Base-by-base conservation (phyloP, 495 filamentous ascomycete genomes). In the Talaromyces wortmannii region DNA sequence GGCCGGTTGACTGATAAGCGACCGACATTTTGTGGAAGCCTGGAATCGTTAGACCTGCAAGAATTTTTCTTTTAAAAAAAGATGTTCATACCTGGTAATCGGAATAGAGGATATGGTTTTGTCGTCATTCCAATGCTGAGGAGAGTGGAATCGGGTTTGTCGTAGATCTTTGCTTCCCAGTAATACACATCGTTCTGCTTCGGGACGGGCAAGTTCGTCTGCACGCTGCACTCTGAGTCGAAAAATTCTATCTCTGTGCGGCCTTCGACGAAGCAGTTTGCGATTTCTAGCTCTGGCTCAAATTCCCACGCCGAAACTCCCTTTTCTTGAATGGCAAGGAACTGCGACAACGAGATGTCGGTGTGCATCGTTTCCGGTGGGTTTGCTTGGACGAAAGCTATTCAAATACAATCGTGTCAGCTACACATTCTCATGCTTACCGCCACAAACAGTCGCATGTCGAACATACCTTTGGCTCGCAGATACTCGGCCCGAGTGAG, bases 101-200 rank as follows among this genome's bases (percentile, higher is more conserved):
- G 75, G 67, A 97, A 98, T 42, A 97, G 74, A 16, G 94, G 94
- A 72, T 97, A 98, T 8, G 94, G 94, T 63, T 97, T 97, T 15
- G 95, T 97, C 10, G 90, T 85, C 75, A 98, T 85, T 45, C 94
- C 94, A 56, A 98, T 88, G 61, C 86, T 91, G 44, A 98, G 78
- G 55, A 88, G 71, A 0, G 92, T 91, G 13, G 76, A 79, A 36
- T 97, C 94, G 4, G 94, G 92, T 70, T 97, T 97, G 52, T 97
- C 95, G 70, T 94, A 97, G 43, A 98, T 85, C 72, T 98, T 98
- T 12, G 94, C 90, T 65, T 98, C 94, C 94, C 94, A 98, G 68
- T 98, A 98, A 64, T 97, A 97, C 12, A 97, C 92, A 66, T 98
- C 94, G 62, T 98, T 97, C 65, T 98, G 94, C 67, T 98, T 98